Evolutionary conservation across 306 rosid species (phyloP).

Genomic region (Ormosia emarginata): DNA sequence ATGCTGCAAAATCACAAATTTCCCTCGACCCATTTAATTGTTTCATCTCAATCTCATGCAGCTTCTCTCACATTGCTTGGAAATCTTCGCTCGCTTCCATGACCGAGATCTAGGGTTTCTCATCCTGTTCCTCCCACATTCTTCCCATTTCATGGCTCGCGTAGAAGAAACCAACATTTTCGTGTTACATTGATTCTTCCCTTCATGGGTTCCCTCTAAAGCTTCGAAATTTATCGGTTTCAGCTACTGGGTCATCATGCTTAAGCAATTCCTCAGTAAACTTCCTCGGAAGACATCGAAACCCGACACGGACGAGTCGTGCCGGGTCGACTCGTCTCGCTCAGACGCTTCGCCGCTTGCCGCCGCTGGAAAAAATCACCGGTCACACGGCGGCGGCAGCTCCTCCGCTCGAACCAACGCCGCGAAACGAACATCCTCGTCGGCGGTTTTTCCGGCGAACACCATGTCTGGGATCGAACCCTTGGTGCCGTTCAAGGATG

Average conservation of each 20-base stretch:
- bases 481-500: slow-evolving; percentile 78
- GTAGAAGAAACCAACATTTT: slow-evolving; percentile 15
- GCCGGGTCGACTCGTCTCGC: slow-evolving; percentile 49
- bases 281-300: slow-evolving; percentile 77
- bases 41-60: slow-evolving; percentile 26
- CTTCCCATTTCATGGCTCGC: neutral
- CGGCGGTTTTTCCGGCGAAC: slow-evolving; percentile 84
- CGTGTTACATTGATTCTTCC: neutral
- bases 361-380: slow-evolving; percentile 27
- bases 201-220: slow-evolving; percentile 49
- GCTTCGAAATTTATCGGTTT: slow-evolving; percentile 2
- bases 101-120: slow-evolving; percentile 61
- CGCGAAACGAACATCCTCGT: slow-evolving; percentile 57
- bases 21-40: slow-evolving; percentile 16
- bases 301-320: slow-evolving; percentile 55
- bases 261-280: slow-evolving; percentile 81
- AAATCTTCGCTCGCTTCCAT: slow-evolving; percentile 25
- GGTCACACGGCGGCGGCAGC: slow-evolving; percentile 39
- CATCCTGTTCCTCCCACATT: slow-evolving; percentile 14
- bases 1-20: slow-evolving; percentile 32
- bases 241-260: slow-evolving; percentile 52
- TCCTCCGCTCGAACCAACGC: slow-evolving; percentile 28
- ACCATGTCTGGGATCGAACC: slow-evolving; percentile 77
- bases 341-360: slow-evolving; percentile 32
- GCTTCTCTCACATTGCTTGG: slow-evolving; percentile 7